These are phyloP conservation scores for Paramecium sexaurelia DNA, from an alignment of 73 alveolate species.

Conservation along the genomic window DNA sequence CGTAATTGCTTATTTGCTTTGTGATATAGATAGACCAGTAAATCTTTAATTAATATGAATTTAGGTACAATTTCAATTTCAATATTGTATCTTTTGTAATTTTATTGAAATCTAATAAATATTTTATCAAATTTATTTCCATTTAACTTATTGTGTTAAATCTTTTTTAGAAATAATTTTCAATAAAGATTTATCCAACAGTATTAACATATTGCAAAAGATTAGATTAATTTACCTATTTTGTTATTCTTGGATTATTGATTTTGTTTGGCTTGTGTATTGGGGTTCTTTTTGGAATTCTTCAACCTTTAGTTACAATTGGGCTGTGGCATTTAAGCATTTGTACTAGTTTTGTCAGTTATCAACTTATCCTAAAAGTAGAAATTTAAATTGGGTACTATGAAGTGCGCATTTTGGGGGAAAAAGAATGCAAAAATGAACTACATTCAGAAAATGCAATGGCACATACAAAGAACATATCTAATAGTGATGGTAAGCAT, in stretches of 20 bases:
- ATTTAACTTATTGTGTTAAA: too few relatives aligned
- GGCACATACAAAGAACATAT: slow-evolving; percentile 26
- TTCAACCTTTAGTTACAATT: slow-evolving; percentile 30
- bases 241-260: slow-evolving; percentile 64
- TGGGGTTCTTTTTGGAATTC: slow-evolving; percentile 73
- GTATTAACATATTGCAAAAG: slow-evolving; percentile 60
- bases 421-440: slow-evolving; percentile 52
- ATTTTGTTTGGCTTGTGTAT: slow-evolving; percentile 68
- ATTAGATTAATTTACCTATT: slow-evolving; percentile 63
- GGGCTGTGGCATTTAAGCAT: slow-evolving; percentile 70
- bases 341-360: slow-evolving; percentile 26
- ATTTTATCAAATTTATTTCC: too few relatives aligned
- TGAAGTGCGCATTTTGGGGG: slow-evolving; percentile 10
- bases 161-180: too few relatives aligned
- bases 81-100: too few relatives aligned
- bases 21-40: slow-evolving; percentile 68
- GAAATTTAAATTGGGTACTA: slow-evolving; percentile 24
- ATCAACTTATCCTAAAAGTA: slow-evolving; percentile 52
- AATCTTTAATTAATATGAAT: neutral
- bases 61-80: too few relatives aligned
- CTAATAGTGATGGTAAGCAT: neutral
- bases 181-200: too few relatives aligned
- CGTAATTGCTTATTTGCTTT: slow-evolving; percentile 61
- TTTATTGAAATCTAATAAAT: too few relatives aligned
- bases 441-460: slow-evolving; percentile 51